Percentiles rank a stretch among this genome's conserved stretches.
phyloP scores from a whole-genome alignment of 2,329 filamentous ascomycete species.

The Magnaporthiopsis incrustans region DNA sequence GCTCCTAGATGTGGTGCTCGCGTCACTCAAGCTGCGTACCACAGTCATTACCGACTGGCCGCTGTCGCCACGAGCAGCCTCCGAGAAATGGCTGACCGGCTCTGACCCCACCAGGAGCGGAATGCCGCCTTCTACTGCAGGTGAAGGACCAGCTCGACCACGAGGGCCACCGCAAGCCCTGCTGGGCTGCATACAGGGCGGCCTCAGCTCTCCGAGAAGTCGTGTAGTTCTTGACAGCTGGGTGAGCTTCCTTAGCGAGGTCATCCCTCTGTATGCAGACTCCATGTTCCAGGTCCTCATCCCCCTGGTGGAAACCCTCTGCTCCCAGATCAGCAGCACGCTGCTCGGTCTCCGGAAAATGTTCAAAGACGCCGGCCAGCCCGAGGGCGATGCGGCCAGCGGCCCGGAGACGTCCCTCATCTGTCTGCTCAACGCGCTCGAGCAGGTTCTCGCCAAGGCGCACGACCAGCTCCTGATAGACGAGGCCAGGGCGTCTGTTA shows the following conservation, averaged over 20 bases:
- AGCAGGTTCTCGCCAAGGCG: constrained; percentile 79
- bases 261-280: constrained; percentile 74
- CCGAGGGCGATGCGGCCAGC: constrained; percentile 7
- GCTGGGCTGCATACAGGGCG: constrained; percentile 77
- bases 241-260: constrained; percentile 77
- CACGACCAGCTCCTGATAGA: constrained; percentile 76
- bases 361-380: constrained; percentile 36
- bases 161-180: constrained; percentile 59
- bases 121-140: constrained; percentile 28
- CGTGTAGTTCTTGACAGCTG: constrained; percentile 81
- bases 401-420: constrained; percentile 68
- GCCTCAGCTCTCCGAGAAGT: constrained; percentile 66
- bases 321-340: constrained; percentile 63
- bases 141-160: constrained; percentile 10
- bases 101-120: constrained; percentile 32
- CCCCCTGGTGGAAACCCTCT: constrained; percentile 84
- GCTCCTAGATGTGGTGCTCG: constrained; percentile 70
- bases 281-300: constrained; percentile 86
- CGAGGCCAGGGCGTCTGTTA: constrained; percentile 58
- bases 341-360: constrained; percentile 64
- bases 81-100: constrained; percentile 37
- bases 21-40: constrained; percentile 60
- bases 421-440: constrained; percentile 83
- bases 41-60: constrained; percentile 30
- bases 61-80: constrained; percentile 28